Conservation (phyloP, 2,329 filamentous ascomycete species). For the Phialocephala subalpina region DNA sequence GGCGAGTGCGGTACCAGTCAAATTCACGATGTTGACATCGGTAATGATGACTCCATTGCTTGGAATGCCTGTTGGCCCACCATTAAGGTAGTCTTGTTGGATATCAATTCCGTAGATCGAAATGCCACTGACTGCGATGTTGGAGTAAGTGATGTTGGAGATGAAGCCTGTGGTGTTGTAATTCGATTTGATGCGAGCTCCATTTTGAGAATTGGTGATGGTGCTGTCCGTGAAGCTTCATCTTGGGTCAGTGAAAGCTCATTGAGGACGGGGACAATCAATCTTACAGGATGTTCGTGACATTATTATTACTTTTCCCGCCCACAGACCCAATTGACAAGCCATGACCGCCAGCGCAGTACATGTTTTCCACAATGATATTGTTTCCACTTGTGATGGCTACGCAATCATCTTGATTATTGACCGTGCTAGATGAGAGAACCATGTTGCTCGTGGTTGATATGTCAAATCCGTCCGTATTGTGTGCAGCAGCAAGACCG, state of each 20-base stretch:
- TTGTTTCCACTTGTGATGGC: constrained; percentile 60
- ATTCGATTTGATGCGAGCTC: constrained; percentile 48
- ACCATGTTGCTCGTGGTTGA: constrained; percentile 53
- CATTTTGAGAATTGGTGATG: constrained; percentile 41
- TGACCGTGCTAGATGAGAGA: constrained; percentile 57
- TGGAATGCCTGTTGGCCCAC: constrained; percentile 47
- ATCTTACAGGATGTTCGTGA: constrained; percentile 22
- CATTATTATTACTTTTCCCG: constrained; percentile 41
- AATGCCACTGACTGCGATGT: constrained; percentile 53
- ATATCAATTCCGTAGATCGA: constrained; percentile 57
- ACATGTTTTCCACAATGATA: constrained; percentile 30
- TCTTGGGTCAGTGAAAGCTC: background rate
- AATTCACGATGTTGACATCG: constrained; percentile 40
- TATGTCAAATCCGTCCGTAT: constrained; percentile 62
- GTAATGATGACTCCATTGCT: constrained; percentile 48
- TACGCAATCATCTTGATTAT: constrained; percentile 66
- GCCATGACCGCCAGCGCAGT: constrained; percentile 38
- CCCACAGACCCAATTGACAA: constrained; percentile 42
- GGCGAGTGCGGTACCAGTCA: constrained; percentile 44
- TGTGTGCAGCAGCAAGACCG: constrained; percentile 44
- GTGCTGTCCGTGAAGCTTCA: constrained; percentile 36
- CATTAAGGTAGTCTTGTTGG: constrained; percentile 59
- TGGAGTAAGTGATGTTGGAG: constrained; percentile 50
- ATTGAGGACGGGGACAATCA: constrained; percentile 29
- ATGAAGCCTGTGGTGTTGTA: constrained; percentile 47